These are phyloP conservation scores for Colletotrichum noveboracense DNA, from an alignment of 2,329 filamentous ascomycete genomes.

Conservation along the genomic window DNA sequence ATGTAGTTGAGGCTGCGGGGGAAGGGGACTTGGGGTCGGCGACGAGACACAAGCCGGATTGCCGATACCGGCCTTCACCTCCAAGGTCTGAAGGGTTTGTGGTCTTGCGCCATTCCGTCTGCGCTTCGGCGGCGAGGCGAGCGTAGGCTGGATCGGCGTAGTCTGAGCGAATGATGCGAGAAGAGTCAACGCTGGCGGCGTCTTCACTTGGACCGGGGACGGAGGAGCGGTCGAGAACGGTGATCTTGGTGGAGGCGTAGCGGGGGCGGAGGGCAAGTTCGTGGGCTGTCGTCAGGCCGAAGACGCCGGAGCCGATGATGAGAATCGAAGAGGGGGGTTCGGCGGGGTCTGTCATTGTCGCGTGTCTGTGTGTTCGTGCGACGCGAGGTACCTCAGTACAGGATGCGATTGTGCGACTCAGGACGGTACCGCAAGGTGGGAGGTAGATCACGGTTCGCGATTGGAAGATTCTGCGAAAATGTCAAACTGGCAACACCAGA, in stretches of 20 bases:
- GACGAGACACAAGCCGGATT: conserved; percentile 72
- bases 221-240: conserved; percentile 61
- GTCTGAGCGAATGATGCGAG: conserved; percentile 72
- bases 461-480: background rate
- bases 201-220: conserved; percentile 56
- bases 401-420: background rate
- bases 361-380: background rate
- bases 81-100: conserved; percentile 59
- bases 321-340: conserved; percentile 57
- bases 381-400: background rate
- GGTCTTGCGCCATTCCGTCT: conserved; percentile 69
- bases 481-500: background rate
- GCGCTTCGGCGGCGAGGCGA: conserved; percentile 73
- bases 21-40: conserved; percentile 36
- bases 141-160: conserved; percentile 84
- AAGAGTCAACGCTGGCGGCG: conserved; percentile 66
- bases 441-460: background rate
- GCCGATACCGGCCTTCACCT: conserved; percentile 69
- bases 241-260: conserved; percentile 60
- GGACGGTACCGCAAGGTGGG: too few relatives aligned
- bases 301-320: conserved; percentile 72
- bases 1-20: background rate
- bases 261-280: conserved; percentile 68
- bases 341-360: background rate
- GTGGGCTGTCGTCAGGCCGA: conserved; percentile 67